These are phyloP conservation scores for Zymoseptoria pseudotritici DNA, from an alignment of 2,329 filamentous ascomycete species.

Conservation along the genomic window DNA sequence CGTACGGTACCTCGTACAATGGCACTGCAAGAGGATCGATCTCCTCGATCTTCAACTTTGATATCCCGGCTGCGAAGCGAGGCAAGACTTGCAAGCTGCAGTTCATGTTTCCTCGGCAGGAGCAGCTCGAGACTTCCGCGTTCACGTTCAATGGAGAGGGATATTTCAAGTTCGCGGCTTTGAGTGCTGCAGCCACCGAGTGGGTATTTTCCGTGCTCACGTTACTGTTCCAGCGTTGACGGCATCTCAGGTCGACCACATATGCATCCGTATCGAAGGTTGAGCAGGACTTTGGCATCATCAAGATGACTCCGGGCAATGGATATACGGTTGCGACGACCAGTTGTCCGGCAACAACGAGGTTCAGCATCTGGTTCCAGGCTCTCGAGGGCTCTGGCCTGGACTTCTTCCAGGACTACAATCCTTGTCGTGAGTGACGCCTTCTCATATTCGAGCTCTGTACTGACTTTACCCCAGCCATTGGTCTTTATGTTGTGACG, in stretches of 20 bases:
- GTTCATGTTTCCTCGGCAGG: conserved; percentile 56
- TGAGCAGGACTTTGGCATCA: conserved; percentile 6
- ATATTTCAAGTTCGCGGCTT: conserved; percentile 25
- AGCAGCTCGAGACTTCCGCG: conserved; percentile 52
- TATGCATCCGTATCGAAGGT: conserved; percentile 36
- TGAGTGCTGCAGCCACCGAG: conserved; percentile 40
- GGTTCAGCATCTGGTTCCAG: conserved; percentile 10
- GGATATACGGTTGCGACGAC: conserved; percentile 12
- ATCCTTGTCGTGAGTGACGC: conserved; percentile 11
- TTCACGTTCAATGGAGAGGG: conserved; percentile 39
- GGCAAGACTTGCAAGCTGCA: conserved; percentile 56
- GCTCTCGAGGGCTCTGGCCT: conserved; percentile 9
- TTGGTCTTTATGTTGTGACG: conserved; percentile 6
- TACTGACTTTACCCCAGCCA: conserved; percentile 2
- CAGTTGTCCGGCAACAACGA: conserved; percentile 12
- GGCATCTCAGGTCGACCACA: conserved; percentile 36
- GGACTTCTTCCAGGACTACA: conserved; percentile 16
- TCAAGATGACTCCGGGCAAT: conserved; percentile 10
- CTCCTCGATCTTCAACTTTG: conserved; percentile 62
- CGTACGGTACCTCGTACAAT: conserved; percentile 49
- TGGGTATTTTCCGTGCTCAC: not conserved
- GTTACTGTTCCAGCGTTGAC: not conserved
- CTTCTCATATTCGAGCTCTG: not conserved
- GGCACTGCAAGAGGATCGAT: conserved; percentile 48
- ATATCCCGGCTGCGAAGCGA: conserved; percentile 47